Evolutionary conservation across 2,329 filamentous ascomycete genomes (phyloP).

Genomic region (Drechslera avenae): DNA sequence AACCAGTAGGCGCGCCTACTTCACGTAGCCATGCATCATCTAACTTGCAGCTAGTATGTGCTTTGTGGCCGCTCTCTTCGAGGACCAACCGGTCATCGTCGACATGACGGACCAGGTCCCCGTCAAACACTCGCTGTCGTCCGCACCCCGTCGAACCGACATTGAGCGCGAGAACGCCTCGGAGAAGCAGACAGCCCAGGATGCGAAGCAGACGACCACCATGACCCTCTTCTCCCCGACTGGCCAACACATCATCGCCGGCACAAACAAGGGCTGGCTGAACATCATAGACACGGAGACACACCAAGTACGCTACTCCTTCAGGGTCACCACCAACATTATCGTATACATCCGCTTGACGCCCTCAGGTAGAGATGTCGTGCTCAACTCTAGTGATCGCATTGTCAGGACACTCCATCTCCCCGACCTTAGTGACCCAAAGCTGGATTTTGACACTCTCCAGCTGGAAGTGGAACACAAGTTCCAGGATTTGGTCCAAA

Average conservation of each 20-base stretch:
- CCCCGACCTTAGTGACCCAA: conserved; percentile 68
- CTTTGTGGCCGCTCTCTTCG: conserved; percentile 90
- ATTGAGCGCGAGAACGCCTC: conserved; percentile 72
- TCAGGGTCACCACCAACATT: conserved; percentile 82
- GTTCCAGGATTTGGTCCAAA: conserved; percentile 96
- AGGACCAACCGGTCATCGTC: conserved; percentile 88
- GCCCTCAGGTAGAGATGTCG: conserved; percentile 80
- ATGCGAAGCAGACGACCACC: conserved; percentile 93
- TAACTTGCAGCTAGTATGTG: conserved; percentile 62
- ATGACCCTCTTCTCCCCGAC: conserved; percentile 85
- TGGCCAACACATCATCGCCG: conserved; percentile 87
- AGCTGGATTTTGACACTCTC: conserved; percentile 82
- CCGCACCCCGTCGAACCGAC: conserved; percentile 76
- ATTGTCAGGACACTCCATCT: conserved; percentile 92
- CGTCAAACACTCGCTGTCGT: conserved; percentile 77
- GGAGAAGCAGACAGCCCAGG: conserved; percentile 87
- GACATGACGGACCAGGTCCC: conserved; percentile 74
- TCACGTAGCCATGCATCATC: not conserved
- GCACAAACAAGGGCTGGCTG: conserved; percentile 93
- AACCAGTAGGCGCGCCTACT: conserved; percentile 69
- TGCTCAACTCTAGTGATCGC: conserved; percentile 92
- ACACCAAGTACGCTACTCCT: conserved; percentile 84
- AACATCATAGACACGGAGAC: conserved; percentile 90
- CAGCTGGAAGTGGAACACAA: conserved; percentile 94
- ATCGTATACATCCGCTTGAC: conserved; percentile 88